Base-by-base conservation (phyloP, 768 basidiomycete species). In the Lactarius evosmus region DNA sequence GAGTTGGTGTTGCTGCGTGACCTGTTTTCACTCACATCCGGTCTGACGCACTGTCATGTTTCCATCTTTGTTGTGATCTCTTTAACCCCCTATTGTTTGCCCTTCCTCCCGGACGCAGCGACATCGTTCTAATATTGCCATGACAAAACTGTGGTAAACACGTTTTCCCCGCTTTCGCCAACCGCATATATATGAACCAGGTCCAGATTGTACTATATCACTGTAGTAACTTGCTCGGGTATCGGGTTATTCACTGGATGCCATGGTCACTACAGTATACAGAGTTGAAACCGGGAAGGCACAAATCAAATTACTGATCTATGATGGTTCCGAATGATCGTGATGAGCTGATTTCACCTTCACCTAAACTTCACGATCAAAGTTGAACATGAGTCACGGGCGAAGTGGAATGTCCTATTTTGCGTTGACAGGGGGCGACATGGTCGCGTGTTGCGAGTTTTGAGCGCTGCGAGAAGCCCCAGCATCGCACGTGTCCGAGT, bases 161-260 rank as follows among this genome's bases (percentile, higher is more conserved):
- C 33, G 33, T 55, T 16, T 6, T 46, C 19, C 58, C 38, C 38
- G 30, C 30, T 56, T 56, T 55, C 38, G 46, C 41, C 29, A 49
- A 29, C 4, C 19, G 8, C 41, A n/a, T 40, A 54, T 14, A 22
- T 53, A 53, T 30, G 33, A 19, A 9, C 25, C 51, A 58, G 27
- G 22, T 60, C 58, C 16, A 12, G 17, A 40, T 12, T 65, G 63
- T 65, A n/a, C n/a, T n/a, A 56, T 60, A 60, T 41, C 30, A 51
- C 32, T 56, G 17, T 60, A 52, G 46, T 60, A 33, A 46, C 29
- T 22, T 53, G 17, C 52, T 32, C 5, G 17, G 52, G 29, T 16
- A 36, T 36, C 44, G 32, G 51, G 22, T 46, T 36, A 25, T 46
- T 30, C 25, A 50, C 41, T 55, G 52, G 41, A 46, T 55, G 34